Evolutionary conservation across 2,329 filamentous ascomycete species (phyloP), one percentile per base, ranked within the genome.

Genomic region (Bipolaris cookei): DNA sequence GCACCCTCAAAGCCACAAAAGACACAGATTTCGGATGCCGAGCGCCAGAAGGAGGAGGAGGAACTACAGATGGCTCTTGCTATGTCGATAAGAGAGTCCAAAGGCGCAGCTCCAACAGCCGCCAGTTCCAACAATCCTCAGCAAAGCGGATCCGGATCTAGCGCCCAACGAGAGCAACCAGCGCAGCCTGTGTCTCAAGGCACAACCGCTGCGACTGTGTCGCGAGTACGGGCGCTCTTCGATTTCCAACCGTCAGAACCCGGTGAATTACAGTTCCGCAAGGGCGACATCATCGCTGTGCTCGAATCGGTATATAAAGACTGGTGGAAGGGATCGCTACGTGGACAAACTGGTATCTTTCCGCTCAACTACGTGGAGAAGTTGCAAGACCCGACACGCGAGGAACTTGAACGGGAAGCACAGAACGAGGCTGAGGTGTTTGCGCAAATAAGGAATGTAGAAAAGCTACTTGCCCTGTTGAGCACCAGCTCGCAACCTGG

Each of bases 301-400:
- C 83, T 99, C 38, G 95, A 98, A 78, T 97, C 93, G 1, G 95
- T 98, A 1, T 99, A 96, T 81, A 99, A 98, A 78, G 95, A 99
- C 77, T 99, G 95, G 95, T 99, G 95, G 95, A 94, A 96, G 68
- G 95, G 95, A 1, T 96, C 93, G 39, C 81, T 99, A 57, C 88
- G 93, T 73, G 95, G 95, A 18, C 92, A 97, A 77, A 97, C 92
- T 6, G 95, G 95, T 67, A 99, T 99, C 64, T 99, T 99, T 78
- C 95, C 95, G 6, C 84, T 99, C 64, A 99, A 99, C 80, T 99
- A 99, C 72, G 95, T 99, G 14, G 95, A 99, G 80, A 99, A 99
- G 78, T 82, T 99, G 63, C 88, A 93, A 53, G 95, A 99, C 72
- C 95, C 95, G 4, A 98, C 95, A 0, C 88, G 89, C 16, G 94